phyloP scores from a whole-genome alignment of 148 eudicot genomes.

The Bassia scoparia region DNA sequence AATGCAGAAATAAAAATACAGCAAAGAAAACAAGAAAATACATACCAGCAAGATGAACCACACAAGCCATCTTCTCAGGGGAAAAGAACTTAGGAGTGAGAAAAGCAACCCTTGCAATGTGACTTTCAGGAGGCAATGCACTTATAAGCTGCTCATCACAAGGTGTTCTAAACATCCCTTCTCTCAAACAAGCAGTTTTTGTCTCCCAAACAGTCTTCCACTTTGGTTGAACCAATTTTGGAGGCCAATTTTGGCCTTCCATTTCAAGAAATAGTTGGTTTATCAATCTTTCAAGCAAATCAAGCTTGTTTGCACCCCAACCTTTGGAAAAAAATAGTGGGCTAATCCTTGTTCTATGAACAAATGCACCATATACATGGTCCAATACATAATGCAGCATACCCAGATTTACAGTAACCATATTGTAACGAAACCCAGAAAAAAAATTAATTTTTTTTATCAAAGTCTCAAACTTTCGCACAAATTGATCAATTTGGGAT shows the following conservation, averaged over 20 bases:
- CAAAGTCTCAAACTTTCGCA: background rate
- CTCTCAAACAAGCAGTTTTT: constrained; percentile 59
- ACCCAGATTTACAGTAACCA: constrained; percentile 80
- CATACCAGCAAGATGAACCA: constrained; percentile 98
- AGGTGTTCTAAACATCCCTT: constrained; percentile 84
- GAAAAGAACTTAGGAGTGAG: constrained; percentile 61
- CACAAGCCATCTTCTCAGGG: constrained; percentile 79
- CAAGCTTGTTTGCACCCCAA: constrained; percentile 94
- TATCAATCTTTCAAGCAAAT: constrained; percentile 62
- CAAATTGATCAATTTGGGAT: constrained; percentile 6
- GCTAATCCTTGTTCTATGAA: constrained; percentile 79
- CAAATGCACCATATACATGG: constrained; percentile 94
- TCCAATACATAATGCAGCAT: constrained; percentile 90
- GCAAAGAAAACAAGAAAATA: too few relatives aligned
- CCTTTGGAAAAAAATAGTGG: constrained; percentile 91
- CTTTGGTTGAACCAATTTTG: constrained; percentile 54
- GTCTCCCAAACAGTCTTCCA: constrained; percentile 96
- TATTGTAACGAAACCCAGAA: constrained; percentile 14
- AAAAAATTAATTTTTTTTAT: background rate
- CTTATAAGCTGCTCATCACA: constrained; percentile 77
- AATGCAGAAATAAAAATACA: background rate
- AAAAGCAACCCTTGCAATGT: constrained; percentile 86
- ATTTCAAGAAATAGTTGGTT: constrained; percentile 73
- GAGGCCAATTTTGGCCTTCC: constrained; percentile 81
- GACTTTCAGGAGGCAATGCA: constrained; percentile 98